A percentile compares a stretch with the other conserved stretches of the same genome.
phyloP scores from a whole-genome alignment of 495 filamentous ascomycete species.

The Melanomma pulvis-pyrius region DNA sequence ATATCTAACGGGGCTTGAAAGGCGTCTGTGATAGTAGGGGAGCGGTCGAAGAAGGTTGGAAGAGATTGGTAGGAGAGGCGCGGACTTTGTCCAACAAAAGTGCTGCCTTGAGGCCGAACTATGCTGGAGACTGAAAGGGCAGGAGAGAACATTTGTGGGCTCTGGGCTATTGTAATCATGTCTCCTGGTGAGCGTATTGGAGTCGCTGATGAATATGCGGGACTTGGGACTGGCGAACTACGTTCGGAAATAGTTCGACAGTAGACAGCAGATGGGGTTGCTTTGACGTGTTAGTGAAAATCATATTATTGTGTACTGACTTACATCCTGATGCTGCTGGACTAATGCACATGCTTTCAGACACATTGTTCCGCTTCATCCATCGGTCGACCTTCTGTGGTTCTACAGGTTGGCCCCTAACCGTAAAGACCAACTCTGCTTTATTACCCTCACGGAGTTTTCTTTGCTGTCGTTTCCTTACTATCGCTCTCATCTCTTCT shows the following conservation, averaged over 20 bases:
- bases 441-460: slow-evolving; percentile 29
- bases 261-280: slow-evolving; percentile 31
- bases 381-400: slow-evolving; percentile 34
- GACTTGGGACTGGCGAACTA: slow-evolving; percentile 23
- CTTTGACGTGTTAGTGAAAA: slow-evolving; percentile 24
- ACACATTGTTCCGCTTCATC: slow-evolving; percentile 33
- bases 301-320: neutral
- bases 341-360: slow-evolving; percentile 15
- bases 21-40: neutral
- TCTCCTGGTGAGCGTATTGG: slow-evolving; percentile 14
- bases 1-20: slow-evolving; percentile 14
- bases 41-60: slow-evolving; percentile 1
- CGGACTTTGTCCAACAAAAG: slow-evolving; percentile 35
- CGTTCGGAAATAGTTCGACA: slow-evolving; percentile 34
- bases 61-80: slow-evolving; percentile 24
- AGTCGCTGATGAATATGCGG: slow-evolving; percentile 20
- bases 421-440: slow-evolving; percentile 19
- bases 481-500: slow-evolving; percentile 42
- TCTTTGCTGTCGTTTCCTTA: slow-evolving; percentile 38
- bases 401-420: slow-evolving; percentile 29
- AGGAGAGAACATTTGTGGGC: slow-evolving; percentile 28
- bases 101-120: slow-evolving; percentile 24
- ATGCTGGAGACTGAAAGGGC: slow-evolving; percentile 34
- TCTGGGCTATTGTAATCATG: slow-evolving; percentile 12
- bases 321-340: slow-evolving; percentile 30